phyloP scores from a whole-genome alignment of 208 protist genomes.

The Leishmania tropica region DNA sequence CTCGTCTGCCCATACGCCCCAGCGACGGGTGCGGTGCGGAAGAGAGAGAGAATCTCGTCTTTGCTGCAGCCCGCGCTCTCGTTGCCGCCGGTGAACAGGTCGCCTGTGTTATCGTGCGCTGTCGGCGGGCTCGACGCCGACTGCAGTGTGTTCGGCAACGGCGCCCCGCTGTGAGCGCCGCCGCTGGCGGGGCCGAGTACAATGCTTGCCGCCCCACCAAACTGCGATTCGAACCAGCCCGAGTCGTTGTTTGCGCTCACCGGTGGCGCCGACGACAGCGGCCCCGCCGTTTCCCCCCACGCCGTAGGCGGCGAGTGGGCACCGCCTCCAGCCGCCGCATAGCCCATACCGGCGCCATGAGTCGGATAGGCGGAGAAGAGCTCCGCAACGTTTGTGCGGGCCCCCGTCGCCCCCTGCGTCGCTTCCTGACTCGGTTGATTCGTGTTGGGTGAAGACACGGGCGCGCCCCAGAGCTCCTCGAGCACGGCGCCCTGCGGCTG shows the following conservation, averaged over 20 bases:
- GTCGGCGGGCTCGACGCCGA: background rate
- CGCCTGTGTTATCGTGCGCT: conserved; percentile 24
- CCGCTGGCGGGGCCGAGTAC: background rate
- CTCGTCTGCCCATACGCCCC: conserved; percentile 6
- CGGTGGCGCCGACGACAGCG: conserved; percentile 1
- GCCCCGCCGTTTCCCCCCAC: background rate
- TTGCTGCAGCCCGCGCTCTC: conserved; percentile 10
- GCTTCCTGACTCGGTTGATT: background rate
- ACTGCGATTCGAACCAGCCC: conserved; percentile 26
- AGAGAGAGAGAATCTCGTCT: conserved; percentile 73
- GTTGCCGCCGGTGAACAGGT: conserved; percentile 24
- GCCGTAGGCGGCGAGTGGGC: background rate
- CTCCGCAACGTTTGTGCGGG: conserved; percentile 22
- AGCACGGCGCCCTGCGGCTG: conserved; percentile 11
- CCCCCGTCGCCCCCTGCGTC: background rate
- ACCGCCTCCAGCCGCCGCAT: too few relatives aligned
- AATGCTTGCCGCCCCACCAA: conserved; percentile 14
- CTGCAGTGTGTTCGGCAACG: conserved; percentile 12
- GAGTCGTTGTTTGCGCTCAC: conserved; percentile 1
- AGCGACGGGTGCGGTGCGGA: conserved; percentile 30
- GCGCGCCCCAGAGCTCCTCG: conserved; percentile 53
- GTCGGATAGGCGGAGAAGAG: conserved; percentile 24
- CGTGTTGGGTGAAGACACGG: conserved; percentile 22
- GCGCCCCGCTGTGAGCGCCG: background rate
- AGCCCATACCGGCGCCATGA: background rate